phyloP scores from a whole-genome alignment of 768 basidiomycete species.

The Epithele typhae region DNA sequence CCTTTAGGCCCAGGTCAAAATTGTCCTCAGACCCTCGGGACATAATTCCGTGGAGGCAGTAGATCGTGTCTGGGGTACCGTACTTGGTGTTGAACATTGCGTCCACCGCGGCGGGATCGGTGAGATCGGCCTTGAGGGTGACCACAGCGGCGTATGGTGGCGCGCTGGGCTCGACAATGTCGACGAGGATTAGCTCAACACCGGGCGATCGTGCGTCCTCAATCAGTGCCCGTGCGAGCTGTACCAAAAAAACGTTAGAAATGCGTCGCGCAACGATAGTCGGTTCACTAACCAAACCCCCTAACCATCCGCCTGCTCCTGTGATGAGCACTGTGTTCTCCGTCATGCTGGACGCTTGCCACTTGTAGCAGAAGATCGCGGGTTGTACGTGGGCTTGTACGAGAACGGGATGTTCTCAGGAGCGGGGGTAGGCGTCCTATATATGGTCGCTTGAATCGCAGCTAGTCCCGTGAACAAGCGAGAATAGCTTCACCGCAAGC shows the following conservation, averaged over 20 bases:
- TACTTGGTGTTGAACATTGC: slow-evolving; percentile 34
- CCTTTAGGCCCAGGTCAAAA: slow-evolving; percentile 52
- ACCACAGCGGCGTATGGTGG: slow-evolving; percentile 28
- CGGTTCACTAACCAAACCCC: slow-evolving; percentile 29
- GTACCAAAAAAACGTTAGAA: background rate
- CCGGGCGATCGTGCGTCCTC: slow-evolving; percentile 32
- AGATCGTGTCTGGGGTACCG: slow-evolving; percentile 40
- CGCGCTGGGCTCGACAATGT: slow-evolving; percentile 39
- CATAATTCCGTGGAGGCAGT: slow-evolving; percentile 58
- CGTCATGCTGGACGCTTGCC: background rate
- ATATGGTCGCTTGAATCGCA: background rate
- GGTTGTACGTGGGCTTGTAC: too few relatives aligned
- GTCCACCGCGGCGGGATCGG: slow-evolving; percentile 31
- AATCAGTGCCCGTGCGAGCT: slow-evolving; percentile 35
- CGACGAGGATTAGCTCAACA: slow-evolving; percentile 46
- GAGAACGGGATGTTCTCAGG: too few relatives aligned
- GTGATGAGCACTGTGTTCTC: slow-evolving; percentile 39
- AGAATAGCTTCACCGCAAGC: background rate
- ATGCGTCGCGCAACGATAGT: background rate
- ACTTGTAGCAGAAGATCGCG: too few relatives aligned
- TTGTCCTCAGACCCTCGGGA: slow-evolving; percentile 57
- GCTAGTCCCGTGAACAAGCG: background rate
- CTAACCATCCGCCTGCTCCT: slow-evolving; percentile 40
- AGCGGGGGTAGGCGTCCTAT: too few relatives aligned
- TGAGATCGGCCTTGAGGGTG: slow-evolving; percentile 38